Conservation (phyloP, 768 basidiomycete genomes). For the Boletus sp. region DNA sequence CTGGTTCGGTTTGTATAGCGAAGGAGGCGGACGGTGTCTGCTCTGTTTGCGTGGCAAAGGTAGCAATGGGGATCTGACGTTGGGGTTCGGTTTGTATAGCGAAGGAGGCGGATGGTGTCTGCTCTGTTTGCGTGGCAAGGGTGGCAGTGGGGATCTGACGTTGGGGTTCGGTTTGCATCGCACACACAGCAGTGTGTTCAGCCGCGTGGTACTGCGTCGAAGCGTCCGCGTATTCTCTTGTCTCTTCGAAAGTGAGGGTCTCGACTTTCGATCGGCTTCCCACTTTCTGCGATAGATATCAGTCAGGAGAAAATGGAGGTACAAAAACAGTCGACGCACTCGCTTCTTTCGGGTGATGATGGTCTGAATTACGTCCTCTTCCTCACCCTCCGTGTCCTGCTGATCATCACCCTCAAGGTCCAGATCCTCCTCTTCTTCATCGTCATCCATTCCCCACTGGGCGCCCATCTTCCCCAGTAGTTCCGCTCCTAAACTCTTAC, state of each 20-base stretch:
- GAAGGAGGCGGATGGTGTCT: slow-evolving; percentile 19
- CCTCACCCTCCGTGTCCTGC: slow-evolving; percentile 57
- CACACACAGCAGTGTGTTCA: slow-evolving; percentile 45
- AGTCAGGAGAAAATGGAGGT: slow-evolving; percentile 9
- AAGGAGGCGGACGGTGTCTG: slow-evolving; percentile 20
- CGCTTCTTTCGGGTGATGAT: slow-evolving; percentile 85
- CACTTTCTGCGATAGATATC: slow-evolving; percentile 52
- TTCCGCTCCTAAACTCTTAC: slow-evolving; percentile 76
- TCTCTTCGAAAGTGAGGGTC: slow-evolving; percentile 50
- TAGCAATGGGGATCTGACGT: slow-evolving; percentile 41
- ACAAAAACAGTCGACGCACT: slow-evolving; percentile 38
- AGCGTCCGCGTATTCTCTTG: slow-evolving; percentile 75
- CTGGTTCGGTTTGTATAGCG: slow-evolving; percentile 40
- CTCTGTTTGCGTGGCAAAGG: slow-evolving; percentile 61
- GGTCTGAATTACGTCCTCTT: slow-evolving; percentile 72
- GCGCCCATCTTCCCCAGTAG: slow-evolving; percentile 59
- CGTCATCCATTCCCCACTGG: slow-evolving; percentile 43
- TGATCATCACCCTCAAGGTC: slow-evolving; percentile 41
- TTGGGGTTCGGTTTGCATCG: slow-evolving; percentile 65
- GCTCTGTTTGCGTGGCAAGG: slow-evolving; percentile 59
- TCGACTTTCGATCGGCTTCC: slow-evolving; percentile 54
- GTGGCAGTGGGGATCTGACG: slow-evolving; percentile 44
- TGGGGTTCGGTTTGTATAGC: slow-evolving; percentile 47
- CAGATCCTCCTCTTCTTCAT: slow-evolving; percentile 37
- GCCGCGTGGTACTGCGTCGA: slow-evolving; percentile 67